Evolutionary conservation across 129 eudicot species (phyloP), one percentile per base, ranked within the genome.

Genomic region (Lactuca sativa): DNA sequence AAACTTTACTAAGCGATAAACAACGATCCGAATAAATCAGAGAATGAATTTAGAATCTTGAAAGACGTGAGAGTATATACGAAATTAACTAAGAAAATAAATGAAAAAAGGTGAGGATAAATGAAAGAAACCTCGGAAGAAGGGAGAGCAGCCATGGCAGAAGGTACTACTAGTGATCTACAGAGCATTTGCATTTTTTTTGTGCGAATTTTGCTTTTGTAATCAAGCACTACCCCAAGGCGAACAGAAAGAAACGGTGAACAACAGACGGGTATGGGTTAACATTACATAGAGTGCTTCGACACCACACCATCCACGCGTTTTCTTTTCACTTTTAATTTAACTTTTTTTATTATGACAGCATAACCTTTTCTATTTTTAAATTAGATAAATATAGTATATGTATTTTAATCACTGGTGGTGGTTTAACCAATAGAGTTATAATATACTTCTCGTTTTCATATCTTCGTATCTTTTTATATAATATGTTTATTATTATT

Each of bases 121-220:
- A 58, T 30, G 56, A 62, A n/a, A 55, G 47, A 65, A 72, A 88
- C 86, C 88, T 75, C 62, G 60, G 86, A 21, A 78, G 85, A 78
- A 81, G 91, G 83, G 72, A 85, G 72, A 63, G 95, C 77, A 66
- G 83, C 82, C 85, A 88, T 85, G 82, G 88, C 82, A 33, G 77
- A 65, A 38, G 85, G 77, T 16, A 59, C 37, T 31, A 67, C 37
- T 31, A 67, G 64, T 38, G 81, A 76, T 79, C 81, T 82, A 41
- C 85, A 80, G 37, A 85, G 74, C 84, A 71, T 73, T 65, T 82
- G 88, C 90, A 78, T 75, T 59, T 69, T 21, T 25, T 69, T 55
- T 55, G 47, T 15, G 56, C 15, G 69, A 75, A 48, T 30, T 76
- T 61, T 43, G 80, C 69, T 76, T 76, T 68, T 60, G 80, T 76